Evolutionary conservation across 495 filamentous ascomycete species (phyloP), one percentile per base, ranked within the genome.

Genomic region (Apodospora peruviana): DNA sequence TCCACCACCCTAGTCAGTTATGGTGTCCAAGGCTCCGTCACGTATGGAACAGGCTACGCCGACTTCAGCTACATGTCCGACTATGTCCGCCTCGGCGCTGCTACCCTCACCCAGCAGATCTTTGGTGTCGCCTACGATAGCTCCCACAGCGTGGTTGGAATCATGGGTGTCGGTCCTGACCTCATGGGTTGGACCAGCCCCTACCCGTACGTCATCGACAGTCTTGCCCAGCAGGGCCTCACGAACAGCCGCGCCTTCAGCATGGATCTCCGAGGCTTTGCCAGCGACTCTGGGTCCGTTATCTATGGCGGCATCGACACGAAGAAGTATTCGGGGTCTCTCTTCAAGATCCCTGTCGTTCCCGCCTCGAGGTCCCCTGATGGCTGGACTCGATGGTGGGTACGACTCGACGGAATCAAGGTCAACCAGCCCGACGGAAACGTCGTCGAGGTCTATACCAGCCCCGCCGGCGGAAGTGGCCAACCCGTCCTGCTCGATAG

Each of bases 251-350:
- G 77, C 48, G 79, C 86, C 11, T 94, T 88, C 60, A 85, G 82
- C 48, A 62, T 90, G 18, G 81, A 86, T 45, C 65, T 85, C 9
- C 50, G 53, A 52, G 40, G 43, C n/a, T 51, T 45, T 34, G 69
- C 69, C 34, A 81, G 78, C 3, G 88, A 87, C 38, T 76, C 79
- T 20, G 70, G 70, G 24, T 63, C 55, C 32, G 67, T 75, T 36
- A 57, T 96, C 14, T 98, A 96, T 53, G 93, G 93, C 17, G 93
- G 93, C 21, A 83, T 98, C 41, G 86, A 98, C 60, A 88, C 83
- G 1, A 81, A 76, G 19, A 96, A 95, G 64, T 98, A 84, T 62
- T 66, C 65, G 19, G 93, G 90, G 18, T 58, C 77, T 5, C 80
- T 98, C 52, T 61, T 54, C 36, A 69, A 66, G 42, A 56, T 68